phyloP scores from a whole-genome alignment of 495 filamentous ascomycete genomes.

The Ramalina peruviana region DNA sequence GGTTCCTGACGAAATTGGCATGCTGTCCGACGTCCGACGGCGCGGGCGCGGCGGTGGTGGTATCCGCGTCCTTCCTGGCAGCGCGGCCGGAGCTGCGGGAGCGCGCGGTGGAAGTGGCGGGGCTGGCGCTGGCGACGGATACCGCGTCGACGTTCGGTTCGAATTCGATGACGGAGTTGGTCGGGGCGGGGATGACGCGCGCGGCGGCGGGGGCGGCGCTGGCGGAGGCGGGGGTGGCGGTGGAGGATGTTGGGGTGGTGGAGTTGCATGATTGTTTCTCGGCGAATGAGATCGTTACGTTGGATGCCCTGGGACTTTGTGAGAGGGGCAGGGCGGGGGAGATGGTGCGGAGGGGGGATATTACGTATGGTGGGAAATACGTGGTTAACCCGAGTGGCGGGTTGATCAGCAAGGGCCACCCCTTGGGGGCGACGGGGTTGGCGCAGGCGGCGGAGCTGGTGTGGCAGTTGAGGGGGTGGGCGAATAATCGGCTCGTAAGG shows the following conservation, averaged over 20 bases:
- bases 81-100: slow-evolving; percentile 65
- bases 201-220: slow-evolving; percentile 50
- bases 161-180: slow-evolving; percentile 62
- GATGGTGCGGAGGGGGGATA: slow-evolving; percentile 74
- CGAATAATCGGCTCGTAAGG: slow-evolving; percentile 64
- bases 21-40: slow-evolving; percentile 91
- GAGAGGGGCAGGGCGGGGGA: slow-evolving; percentile 80
- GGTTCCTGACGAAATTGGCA: slow-evolving; percentile 63
- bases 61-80: slow-evolving; percentile 78
- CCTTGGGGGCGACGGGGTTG: slow-evolving; percentile 80
- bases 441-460: slow-evolving; percentile 93
- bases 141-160: slow-evolving; percentile 54
- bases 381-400: slow-evolving; percentile 91
- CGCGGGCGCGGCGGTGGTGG: slow-evolving; percentile 75
- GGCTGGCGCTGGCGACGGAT: slow-evolving; percentile 79
- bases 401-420: slow-evolving; percentile 91
- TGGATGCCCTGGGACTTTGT: slow-evolving; percentile 74
- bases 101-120: slow-evolving; percentile 76
- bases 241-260: slow-evolving; percentile 64
- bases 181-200: slow-evolving; percentile 64
- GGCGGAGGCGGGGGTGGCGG: slow-evolving; percentile 58
- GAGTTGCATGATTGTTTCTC: slow-evolving; percentile 98
- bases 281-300: slow-evolving; percentile 80
- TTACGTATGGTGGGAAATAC: slow-evolving; percentile 80
- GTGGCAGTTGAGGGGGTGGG: slow-evolving; percentile 95